Evolutionary conservation across 2,329 filamentous ascomycete species (phyloP), one percentile per base, ranked within the genome.

Genomic region (Gaeumannomyces sp.): DNA sequence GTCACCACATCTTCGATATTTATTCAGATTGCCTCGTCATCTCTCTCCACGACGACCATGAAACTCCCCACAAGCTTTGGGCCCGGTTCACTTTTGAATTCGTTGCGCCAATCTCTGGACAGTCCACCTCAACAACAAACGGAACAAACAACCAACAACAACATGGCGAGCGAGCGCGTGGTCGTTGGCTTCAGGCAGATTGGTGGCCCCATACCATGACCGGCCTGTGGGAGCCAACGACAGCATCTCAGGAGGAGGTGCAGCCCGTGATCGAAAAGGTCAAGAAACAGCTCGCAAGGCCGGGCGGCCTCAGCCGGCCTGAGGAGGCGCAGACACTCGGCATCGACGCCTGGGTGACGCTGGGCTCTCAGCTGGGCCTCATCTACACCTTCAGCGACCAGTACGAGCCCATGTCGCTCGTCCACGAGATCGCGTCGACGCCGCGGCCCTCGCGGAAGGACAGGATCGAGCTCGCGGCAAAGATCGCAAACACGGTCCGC

Each of bases 401-500:
- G 28, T 53, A 22, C 45, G 45, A 53, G 45, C 62, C 56, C 62
- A 29, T 60, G 27, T 45, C 56, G 25, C 62, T 64, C 31, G 53
- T 19, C 31, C 22, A 60, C 19, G 31, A 56, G 27, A 59, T 64
- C 31, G 35, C 29, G 27, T 19, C 27, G n/a, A 13, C 33, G 27
- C 62, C 62, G 27, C 38, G 25, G 62, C 62, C 62, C 19, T 19
- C 33, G 53, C 19, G 56, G 25, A 53, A 50, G 7, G n/a, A 45
- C n/a, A 64, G 62, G 57, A 5, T 45, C 13, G 22, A 25, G 3
- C 62, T 64, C n/a, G 57, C 57, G 53, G 11, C 19, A 7, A 61
- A 27, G 28, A 35, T 66, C 27, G 64, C 64, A 3, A 63, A 38
- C 27, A 64, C 60, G 33, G 61, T 65, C 29, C 63, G 65, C 31